These are phyloP conservation scores for Krasilnikovozyma curviuscula DNA, from an alignment of 768 basidiomycete species.

Conservation along the genomic window DNA sequence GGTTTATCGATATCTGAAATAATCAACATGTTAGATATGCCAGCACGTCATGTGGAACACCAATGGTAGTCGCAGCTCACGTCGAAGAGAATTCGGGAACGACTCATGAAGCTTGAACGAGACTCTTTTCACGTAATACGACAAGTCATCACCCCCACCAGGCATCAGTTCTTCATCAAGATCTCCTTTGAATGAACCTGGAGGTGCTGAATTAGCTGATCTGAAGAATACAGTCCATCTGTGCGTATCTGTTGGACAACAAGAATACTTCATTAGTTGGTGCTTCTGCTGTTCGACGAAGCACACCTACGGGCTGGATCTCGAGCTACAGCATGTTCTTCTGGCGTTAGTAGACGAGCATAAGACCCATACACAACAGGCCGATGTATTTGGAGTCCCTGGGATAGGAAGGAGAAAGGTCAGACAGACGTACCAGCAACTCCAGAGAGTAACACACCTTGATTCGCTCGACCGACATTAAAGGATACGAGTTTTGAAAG, in stretches of 20 bases:
- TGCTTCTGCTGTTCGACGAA: too few species aligned
- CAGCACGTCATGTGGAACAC: neutral
- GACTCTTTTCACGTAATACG: conserved; percentile 84
- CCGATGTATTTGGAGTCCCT: conserved; percentile 74
- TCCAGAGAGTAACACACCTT: too few species aligned
- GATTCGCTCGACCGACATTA: too few species aligned
- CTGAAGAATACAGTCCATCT: conserved; percentile 91
- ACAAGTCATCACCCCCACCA: conserved; percentile 74
- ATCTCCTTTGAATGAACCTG: conserved; percentile 8
- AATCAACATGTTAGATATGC: neutral
- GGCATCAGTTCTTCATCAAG: conserved; percentile 39
- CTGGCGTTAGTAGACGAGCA: conserved; percentile 51
- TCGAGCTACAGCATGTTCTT: conserved; percentile 32
- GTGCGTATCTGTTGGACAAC: conserved; percentile 39
- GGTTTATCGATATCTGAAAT: conserved; percentile 65
- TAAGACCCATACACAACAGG: conserved; percentile 94
- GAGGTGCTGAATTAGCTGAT: conserved; percentile 53
- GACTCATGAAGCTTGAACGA: conserved; percentile 97
- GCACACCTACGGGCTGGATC: neutral
- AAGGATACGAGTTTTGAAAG: too few species aligned
- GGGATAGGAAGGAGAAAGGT: neutral
- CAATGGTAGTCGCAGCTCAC: conserved; percentile 32
- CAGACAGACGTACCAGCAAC: too few species aligned
- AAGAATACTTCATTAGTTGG: neutral
- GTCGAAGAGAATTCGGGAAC: conserved; percentile 71